These are phyloP conservation scores for Thoreauomyces humboldtii DNA, from an alignment of 192 early-diverging fungal genomes.

Conservation along the genomic window DNA sequence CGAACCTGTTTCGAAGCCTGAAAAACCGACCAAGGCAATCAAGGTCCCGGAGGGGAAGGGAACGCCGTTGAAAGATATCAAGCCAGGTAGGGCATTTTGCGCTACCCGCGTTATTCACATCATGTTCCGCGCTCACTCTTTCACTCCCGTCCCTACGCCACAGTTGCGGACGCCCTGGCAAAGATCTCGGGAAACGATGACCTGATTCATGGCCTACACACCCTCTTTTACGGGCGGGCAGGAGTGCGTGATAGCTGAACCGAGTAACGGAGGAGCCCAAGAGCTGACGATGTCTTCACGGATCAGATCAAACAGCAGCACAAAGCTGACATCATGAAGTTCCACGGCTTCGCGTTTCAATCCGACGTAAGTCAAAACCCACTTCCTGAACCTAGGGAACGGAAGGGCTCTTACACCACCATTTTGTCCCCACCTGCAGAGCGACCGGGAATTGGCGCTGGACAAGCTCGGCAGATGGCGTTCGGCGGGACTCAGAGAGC, in stretches of 20 bases:
- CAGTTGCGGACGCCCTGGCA: slow-evolving; percentile 12
- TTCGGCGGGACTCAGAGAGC: slow-evolving; percentile 15
- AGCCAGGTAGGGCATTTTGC: slow-evolving; percentile 15
- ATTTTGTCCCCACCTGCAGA: too few relatives aligned
- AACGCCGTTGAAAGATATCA: slow-evolving; percentile 26
- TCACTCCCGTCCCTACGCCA: background rate
- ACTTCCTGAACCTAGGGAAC: too few relatives aligned
- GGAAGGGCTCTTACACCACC: too few relatives aligned
- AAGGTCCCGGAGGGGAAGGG: slow-evolving; percentile 27
- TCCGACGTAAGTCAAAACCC: slow-evolving; percentile 19
- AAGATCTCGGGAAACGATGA: slow-evolving; percentile 2
- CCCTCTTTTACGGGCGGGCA: slow-evolving; percentile 18
- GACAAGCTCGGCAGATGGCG: slow-evolving; percentile 13
- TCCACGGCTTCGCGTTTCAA: slow-evolving; percentile 27
- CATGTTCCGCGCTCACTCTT: background rate
- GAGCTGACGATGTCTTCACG: too few relatives aligned
- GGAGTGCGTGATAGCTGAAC: slow-evolving; percentile 14
- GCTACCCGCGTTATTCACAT: too few relatives aligned
- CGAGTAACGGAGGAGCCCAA: too few relatives aligned
- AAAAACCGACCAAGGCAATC: background rate
- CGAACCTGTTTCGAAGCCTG: background rate
- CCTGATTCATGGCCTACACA: slow-evolving; percentile 9
- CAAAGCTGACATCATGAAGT: slow-evolving; percentile 21
- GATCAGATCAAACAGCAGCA: slow-evolving; percentile 8
- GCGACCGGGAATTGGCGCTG: slow-evolving; percentile 23